Base-by-base conservation (phyloP, 1,139 yeast species). In the Geotrichum phurueaensis region DNA sequence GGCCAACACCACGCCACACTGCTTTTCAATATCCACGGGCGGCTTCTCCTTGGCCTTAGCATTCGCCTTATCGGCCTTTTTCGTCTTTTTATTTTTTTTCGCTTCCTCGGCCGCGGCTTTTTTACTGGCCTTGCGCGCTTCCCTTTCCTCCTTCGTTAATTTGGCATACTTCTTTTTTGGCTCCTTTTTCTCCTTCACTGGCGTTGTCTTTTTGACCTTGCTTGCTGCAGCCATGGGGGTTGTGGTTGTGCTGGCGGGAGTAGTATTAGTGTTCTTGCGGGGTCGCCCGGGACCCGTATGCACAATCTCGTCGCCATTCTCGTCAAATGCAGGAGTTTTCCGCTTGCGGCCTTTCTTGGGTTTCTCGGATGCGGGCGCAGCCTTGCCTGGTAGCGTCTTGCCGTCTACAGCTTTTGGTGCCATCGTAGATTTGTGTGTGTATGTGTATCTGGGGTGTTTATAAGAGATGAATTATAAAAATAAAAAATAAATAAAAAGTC, bases 1-100 rank as follows among this genome's bases (percentile, higher is more conserved):
- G 0, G 97, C 92, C 62, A 94, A 76, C 3, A 91, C 89, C 7
- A 94, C 99, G 72, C 99, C 99, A 79, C 99, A 94, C 73, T 94
- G 98, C 65, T 84, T 86, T 72, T 94, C 98, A 25, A 94, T 96
- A 73, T 94, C 97, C 52, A 92, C 96, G 0, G 95, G 91, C 1
- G 91, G 95, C 68, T 87, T 89, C 47, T 96, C 96, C 66, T 88
- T 87, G 0, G 96, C 89, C 61, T 89, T 75, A 2, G 90, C 87
- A 4, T 88, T 96, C 12, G 60, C 55, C 13, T 63, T 60, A n/a
- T 39, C 45, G 47, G 63, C 53, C 57, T 63, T 63, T 23, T 58
- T 56, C 53, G 65, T 65, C 53, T 64, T 65, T 27, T 64, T 60
- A 73, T 96, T 96, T 79, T 96, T 89, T 72, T 89, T 96, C 63